Base-by-base conservation (phyloP, 495 filamentous ascomycete species). In the Xanthoparmelia taractica region DNA sequence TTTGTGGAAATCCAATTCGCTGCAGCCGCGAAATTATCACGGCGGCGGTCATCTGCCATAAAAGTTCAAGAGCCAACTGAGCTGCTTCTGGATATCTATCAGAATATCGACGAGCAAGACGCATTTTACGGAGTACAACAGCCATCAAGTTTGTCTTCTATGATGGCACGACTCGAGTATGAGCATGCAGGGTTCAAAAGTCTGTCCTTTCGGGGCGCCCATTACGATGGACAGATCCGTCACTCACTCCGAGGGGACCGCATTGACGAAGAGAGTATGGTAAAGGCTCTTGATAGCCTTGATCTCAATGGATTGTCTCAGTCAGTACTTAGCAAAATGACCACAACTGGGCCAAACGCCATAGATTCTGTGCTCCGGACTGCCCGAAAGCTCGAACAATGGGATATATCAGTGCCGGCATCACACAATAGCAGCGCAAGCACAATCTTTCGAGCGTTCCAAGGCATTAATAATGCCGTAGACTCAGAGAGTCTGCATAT, bases 111-210 rank as follows among this genome's bases (percentile, higher is more conserved):
- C 73, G 94, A 98, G 71, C 92, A 92, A 18, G 94, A 98, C 71
- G 85, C 92, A 23, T 97, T 92, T 72, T 97, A 98, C 69, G 94
- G 94, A n/a, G 85, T 97, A 27, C 82, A 87, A 56, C 89, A 95
- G 71, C 82, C 80, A 29, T 82, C 90, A 15, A 89, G 84, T 55
- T 75, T 98, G 47, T 77, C 80, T 20, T 87, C 87, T 0, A 86
- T 97, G 11, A 79, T 96, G 66, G 84, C 88, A 33, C 85, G 86
- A 34, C 80, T 97, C n/a, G 92, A 96, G 67, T 93, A 96, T 69
- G 95, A 98, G 75, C 82, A 85, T 52, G 86, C 94, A 65, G 92
- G 92, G 0, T 79, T 86, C 66, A 96, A 96, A 69, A 93, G 89
- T 60, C 82, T 98, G 45, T 84, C 93, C 20, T 96, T 96, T 67